These are phyloP conservation scores for Neonectria punicea DNA, from an alignment of 2,329 filamentous ascomycete species.

Conservation along the genomic window DNA sequence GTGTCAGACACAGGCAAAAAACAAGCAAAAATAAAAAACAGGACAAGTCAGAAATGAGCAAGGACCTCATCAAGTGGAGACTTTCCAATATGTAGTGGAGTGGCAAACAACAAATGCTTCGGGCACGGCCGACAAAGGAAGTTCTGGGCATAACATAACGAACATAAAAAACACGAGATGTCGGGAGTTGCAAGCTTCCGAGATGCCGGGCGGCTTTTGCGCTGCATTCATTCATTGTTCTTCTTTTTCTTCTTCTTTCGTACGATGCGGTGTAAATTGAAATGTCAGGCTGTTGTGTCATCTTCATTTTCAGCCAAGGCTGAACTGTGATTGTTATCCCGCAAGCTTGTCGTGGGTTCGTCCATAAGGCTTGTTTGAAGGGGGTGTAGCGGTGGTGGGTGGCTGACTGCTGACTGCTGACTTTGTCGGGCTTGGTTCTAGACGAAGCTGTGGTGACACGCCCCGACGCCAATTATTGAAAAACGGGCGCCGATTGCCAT, in stretches of 20 bases:
- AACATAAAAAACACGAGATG: not conserved
- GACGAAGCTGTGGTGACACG: not conserved
- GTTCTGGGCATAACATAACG: not conserved
- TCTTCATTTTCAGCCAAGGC: not conserved
- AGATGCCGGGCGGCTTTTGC: not conserved
- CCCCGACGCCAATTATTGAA: not conserved
- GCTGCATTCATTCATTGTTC: not conserved
- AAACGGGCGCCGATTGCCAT: not conserved
- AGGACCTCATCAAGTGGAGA: not conserved
- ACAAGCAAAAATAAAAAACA: not conserved
- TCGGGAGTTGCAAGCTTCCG: not conserved
- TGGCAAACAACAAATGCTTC: not conserved
- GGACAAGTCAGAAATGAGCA: not conserved
- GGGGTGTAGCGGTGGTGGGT: not conserved
- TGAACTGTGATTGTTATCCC: not conserved
- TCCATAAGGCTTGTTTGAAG: not conserved
- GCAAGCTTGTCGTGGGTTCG: not conserved
- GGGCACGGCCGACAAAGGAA: slow-evolving; percentile 12
- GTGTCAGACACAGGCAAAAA: slow-evolving; percentile 1
- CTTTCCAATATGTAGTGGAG: not conserved
- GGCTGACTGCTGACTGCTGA: not conserved
- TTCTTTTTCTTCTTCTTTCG: not conserved
- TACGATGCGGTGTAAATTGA: not conserved
- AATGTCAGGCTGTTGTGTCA: not conserved
- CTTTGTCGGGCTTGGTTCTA: not conserved